These are phyloP conservation scores for Lycium barbarum DNA, from an alignment of 257 asterid genomes.

Conservation along the genomic window DNA sequence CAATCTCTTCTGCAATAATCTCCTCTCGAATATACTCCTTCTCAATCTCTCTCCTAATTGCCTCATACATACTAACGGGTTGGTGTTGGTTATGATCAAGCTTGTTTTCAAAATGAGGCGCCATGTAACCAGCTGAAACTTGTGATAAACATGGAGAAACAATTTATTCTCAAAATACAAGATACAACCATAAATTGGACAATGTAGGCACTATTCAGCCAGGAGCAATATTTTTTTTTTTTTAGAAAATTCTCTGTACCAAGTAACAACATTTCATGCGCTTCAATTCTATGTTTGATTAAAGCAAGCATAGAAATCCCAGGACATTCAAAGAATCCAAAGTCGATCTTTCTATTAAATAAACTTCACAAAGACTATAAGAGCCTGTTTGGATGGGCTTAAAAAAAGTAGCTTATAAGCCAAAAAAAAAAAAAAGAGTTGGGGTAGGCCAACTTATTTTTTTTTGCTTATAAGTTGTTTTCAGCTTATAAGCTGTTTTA, in stretches of 20 bases:
- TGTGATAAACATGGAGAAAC: not conserved
- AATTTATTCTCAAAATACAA: not conserved
- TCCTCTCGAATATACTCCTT: constrained; percentile 60
- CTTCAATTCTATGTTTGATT: not conserved
- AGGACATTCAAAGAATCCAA: not conserved
- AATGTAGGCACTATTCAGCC: not conserved
- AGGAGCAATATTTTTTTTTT: too few species aligned
- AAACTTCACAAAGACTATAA: not conserved
- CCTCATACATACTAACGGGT: not conserved
- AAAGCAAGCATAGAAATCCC: not conserved
- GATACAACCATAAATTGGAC: not conserved
- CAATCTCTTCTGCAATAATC: constrained; percentile 53
- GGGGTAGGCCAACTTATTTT: too few species aligned
- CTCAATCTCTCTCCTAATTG: constrained; percentile 20
- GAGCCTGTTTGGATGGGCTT: too few species aligned
- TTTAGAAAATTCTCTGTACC: not conserved
- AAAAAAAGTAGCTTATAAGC: too few species aligned
- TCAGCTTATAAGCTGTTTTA: too few species aligned
- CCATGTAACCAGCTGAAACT: constrained; percentile 44
- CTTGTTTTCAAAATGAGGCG: not conserved
- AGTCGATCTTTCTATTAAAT: not conserved
- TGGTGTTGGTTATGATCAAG: constrained; percentile 24
- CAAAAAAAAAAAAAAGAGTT: too few species aligned
- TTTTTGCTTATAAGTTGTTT: too few species aligned
- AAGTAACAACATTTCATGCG: not conserved